Conservation (phyloP, 176 grass and related monocot species). For the Poa pratensis region DNA sequence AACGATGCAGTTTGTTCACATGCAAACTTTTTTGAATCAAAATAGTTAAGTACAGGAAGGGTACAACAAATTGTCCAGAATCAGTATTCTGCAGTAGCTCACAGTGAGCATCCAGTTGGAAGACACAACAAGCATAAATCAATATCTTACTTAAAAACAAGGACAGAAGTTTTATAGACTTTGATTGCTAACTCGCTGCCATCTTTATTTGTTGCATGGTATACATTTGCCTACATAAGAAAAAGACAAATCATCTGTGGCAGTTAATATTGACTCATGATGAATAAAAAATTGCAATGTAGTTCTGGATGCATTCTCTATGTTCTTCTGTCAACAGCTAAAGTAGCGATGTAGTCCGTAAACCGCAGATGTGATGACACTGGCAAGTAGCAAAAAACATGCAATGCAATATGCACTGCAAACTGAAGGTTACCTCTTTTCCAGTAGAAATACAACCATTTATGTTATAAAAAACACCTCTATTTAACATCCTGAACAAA, state of each 20-base stretch:
- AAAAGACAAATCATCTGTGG: background rate
- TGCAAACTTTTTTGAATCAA: conserved; percentile 7
- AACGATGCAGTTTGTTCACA: conserved; percentile 42
- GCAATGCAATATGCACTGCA: background rate
- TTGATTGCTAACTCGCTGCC: conserved; percentile 91
- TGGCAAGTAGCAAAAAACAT: background rate
- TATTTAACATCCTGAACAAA: conserved; percentile 96
- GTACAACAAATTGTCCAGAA: conserved; percentile 21
- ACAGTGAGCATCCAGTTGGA: conserved; percentile 20
- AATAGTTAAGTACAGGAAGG: background rate
- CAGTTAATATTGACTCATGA: background rate
- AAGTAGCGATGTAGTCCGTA: background rate
- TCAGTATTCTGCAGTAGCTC: conserved; percentile 25
- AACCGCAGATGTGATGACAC: background rate
- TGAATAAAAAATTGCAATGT: background rate
- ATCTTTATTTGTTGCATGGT: conserved; percentile 90
- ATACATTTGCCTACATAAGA: conserved; percentile 87
- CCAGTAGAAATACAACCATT: conserved; percentile 99
- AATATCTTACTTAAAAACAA: conserved; percentile 93
- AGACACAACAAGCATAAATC: conserved; percentile 15
- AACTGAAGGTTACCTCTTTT: conserved; percentile 71
- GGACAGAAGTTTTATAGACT: conserved; percentile 99
- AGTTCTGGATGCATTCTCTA: background rate
- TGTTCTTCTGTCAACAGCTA: conserved; percentile 13
- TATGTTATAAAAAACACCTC: conserved; percentile 79